Base-by-base conservation (phyloP, 2,329 filamentous ascomycete species). In the Clarireedia paspali region DNA sequence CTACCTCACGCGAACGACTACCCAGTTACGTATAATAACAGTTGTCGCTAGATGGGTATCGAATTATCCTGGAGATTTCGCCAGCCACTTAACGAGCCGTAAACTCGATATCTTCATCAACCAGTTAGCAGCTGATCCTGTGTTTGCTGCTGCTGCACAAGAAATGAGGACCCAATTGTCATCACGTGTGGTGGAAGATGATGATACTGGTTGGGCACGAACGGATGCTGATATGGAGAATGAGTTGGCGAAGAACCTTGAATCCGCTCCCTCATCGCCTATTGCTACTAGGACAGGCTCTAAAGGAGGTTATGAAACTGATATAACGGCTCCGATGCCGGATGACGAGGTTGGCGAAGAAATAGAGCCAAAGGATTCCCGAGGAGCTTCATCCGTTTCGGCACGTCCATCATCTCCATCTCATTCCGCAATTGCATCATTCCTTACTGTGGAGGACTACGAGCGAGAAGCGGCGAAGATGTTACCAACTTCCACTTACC, bases 181-280 rank as follows among this genome's bases (percentile, higher is more conserved):
- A 47, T 77, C 79, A 50, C 78, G 77, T 57, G 85, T 91, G 1
- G 76, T 82, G 5, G 88, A 95, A 65, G 91, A 97, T 67, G 94
- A 97, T 66, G 92, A 99, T 68, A 88, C 88, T 0, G 85, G 88
- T 12, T 99, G 94, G 94, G 90, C 88, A n/a, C 88, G 85, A 66
- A 82, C 83, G 47, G 92, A 97, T 66, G 81, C 83, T 23, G 76
- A 83, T 62, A 60, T 67, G 23, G 65, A 68, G 30, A 57, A 58
- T n/a, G 67, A 68, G 44, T 57, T 57, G 23, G 54, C 58, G 12
- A 62, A 50, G 34, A 34, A 48, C 6, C 45, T 51, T 42, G 62
- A 64, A 39, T 60, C 63, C 39, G 55, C 57, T 6, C 64, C 64
- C 36, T 27, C 53, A 7, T 66, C 64, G 17, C 63, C 65, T 12